Conservation (phyloP, 2,329 filamentous ascomycete species). For the Scedosporium boydii region DNA sequence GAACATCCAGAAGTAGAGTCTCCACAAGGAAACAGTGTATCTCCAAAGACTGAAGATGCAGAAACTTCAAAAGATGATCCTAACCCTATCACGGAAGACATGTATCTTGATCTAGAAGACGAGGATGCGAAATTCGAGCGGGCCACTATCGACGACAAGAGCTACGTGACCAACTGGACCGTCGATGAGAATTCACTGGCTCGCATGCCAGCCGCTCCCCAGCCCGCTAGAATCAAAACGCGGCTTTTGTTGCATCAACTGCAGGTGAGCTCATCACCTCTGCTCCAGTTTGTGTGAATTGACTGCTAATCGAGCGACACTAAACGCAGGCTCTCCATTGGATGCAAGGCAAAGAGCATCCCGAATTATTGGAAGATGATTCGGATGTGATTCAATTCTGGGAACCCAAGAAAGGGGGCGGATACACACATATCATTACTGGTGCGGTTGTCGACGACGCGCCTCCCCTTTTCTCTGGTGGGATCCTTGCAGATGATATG, state of each 20-base stretch:
- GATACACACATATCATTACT: slow-evolving; percentile 6
- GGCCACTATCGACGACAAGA: not conserved
- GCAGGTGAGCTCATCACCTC: slow-evolving; percentile 28
- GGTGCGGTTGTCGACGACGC: slow-evolving; percentile 19
- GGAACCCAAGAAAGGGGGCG: not conserved
- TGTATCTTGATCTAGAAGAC: not conserved
- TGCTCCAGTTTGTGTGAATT: not conserved
- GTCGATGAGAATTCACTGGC: slow-evolving; percentile 53
- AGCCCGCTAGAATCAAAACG: slow-evolving; percentile 56
- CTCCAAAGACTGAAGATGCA: too few relatives aligned
- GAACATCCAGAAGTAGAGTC: too few relatives aligned
- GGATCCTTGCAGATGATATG: slow-evolving; percentile 89
- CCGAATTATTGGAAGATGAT: slow-evolving; percentile 48
- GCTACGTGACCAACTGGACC: slow-evolving; percentile 3
- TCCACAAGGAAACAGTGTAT: too few relatives aligned
- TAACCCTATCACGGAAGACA: too few relatives aligned
- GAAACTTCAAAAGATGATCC: too few relatives aligned
- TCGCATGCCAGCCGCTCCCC: slow-evolving; percentile 61
- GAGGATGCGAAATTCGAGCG: not conserved
- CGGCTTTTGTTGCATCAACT: slow-evolving; percentile 71
- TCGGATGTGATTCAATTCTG: slow-evolving; percentile 35
- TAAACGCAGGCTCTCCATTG: slow-evolving; percentile 61
- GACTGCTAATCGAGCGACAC: not conserved
- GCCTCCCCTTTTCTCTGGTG: slow-evolving; percentile 64
- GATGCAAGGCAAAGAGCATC: slow-evolving; percentile 69